Percentiles rank a stretch among this genome's conserved stretches.
Conservation (phyloP, 176 grass and related monocot genomes). For the Puya raimondii region DNA sequence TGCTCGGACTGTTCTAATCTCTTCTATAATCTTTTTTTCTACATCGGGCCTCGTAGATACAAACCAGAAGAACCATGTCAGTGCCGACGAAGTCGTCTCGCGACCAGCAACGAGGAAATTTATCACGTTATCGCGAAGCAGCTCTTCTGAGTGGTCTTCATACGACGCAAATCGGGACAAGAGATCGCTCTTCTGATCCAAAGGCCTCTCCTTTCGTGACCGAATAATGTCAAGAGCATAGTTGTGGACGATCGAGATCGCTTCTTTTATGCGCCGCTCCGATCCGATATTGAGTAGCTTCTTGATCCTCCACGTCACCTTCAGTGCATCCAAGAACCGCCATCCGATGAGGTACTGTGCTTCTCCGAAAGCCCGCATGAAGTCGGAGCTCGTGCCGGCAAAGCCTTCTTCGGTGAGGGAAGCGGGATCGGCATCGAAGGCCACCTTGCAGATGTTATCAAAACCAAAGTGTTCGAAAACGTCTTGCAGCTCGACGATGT, state of each 20-base stretch:
- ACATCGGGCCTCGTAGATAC: constrained; percentile 49
- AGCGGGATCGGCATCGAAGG: constrained; percentile 59
- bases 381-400: constrained; percentile 40
- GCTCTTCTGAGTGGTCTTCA: constrained; percentile 62
- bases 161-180: constrained; percentile 66
- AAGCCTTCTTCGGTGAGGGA: constrained; percentile 34
- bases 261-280: constrained; percentile 50
- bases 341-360: constrained; percentile 61
- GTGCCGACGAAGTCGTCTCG: constrained; percentile 59
- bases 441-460: constrained; percentile 78
- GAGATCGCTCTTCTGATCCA: constrained; percentile 49
- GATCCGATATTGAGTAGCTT: constrained; percentile 47
- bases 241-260: constrained; percentile 48
- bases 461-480: constrained; percentile 62
- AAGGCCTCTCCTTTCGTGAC: constrained; percentile 55
- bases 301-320: constrained; percentile 62
- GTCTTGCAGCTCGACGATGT: constrained; percentile 59
- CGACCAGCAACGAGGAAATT: constrained; percentile 83
- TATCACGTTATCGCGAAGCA: constrained; percentile 76
- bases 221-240: constrained; percentile 59
- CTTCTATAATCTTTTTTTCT: constrained; percentile 37
- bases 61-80: constrained; percentile 67
- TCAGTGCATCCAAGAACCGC: constrained; percentile 42
- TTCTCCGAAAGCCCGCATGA: constrained; percentile 58
- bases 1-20: constrained; percentile 24